Percentiles rank a stretch among this genome's conserved stretches.
Evolutionary conservation across 176 grass and related monocot genomes (phyloP).

Genomic region (Lolium rigidum): DNA sequence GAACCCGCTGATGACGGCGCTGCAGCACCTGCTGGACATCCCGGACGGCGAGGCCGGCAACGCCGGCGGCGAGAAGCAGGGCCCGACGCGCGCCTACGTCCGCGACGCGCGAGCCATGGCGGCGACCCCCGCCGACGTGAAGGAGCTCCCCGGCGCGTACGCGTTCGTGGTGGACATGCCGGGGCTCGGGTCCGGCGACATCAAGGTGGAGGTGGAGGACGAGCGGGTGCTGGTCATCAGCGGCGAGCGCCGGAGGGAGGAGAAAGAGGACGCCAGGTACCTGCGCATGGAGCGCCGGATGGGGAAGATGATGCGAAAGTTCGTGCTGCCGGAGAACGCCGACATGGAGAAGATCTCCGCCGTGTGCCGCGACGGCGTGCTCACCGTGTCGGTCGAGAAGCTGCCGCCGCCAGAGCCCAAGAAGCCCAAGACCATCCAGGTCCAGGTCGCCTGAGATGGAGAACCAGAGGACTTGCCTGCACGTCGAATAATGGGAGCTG

Average conservation of each 20-base stretch:
- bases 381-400: slow-evolving; percentile 67
- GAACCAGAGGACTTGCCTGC: too few relatives aligned
- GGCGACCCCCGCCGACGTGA: slow-evolving; percentile 70
- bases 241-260: slow-evolving; percentile 76
- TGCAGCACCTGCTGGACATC: slow-evolving; percentile 67
- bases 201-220: slow-evolving; percentile 89
- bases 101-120: slow-evolving; percentile 82
- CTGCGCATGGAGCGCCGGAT: slow-evolving; percentile 80
- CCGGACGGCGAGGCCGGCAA: slow-evolving; percentile 55
- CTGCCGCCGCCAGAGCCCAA: slow-evolving; percentile 85
- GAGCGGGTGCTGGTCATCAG: slow-evolving; percentile 70
- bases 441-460: slow-evolving; percentile 57
- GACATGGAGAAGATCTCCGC: slow-evolving; percentile 72
- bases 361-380: slow-evolving; percentile 68
- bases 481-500: too few relatives aligned
- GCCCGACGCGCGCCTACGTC: slow-evolving; percentile 62
- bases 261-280: slow-evolving; percentile 74
- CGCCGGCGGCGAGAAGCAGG: slow-evolving; percentile 46
- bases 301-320: slow-evolving; percentile 91
- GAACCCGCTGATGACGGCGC: slow-evolving; percentile 58
- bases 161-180: slow-evolving; percentile 91
- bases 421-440: slow-evolving; percentile 86
- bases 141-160: slow-evolving; percentile 68
- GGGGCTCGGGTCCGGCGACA: slow-evolving; percentile 69
- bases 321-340: slow-evolving; percentile 68